These are phyloP conservation scores for Chimonanthus praecox DNA, from an alignment of 164 flowering plant species.

Conservation along the genomic window DNA sequence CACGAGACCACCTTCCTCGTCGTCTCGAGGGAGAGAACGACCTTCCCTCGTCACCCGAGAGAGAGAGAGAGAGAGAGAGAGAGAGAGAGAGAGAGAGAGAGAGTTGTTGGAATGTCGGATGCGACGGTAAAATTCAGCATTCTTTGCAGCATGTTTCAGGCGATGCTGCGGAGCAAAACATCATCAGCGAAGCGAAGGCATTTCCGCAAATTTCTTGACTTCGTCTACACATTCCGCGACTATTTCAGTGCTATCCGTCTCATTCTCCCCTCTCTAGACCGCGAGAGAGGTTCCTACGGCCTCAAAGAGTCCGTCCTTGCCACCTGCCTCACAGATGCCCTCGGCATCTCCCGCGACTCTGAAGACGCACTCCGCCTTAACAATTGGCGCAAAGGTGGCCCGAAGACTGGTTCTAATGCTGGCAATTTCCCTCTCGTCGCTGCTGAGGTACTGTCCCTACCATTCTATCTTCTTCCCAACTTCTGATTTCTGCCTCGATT, in stretches of 20 bases:
- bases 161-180: constrained; percentile 62
- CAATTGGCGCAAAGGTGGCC: constrained; percentile 89
- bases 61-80: background rate
- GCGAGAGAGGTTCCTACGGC: constrained; percentile 86
- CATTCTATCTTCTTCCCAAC: too few species aligned
- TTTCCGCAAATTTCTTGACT: constrained; percentile 79
- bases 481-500: background rate
- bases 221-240: constrained; percentile 50
- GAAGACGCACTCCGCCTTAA: constrained; percentile 70
- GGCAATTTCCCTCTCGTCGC: constrained; percentile 84
- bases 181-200: constrained; percentile 66
- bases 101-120: constrained; percentile 10
- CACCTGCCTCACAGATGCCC: constrained; percentile 71
- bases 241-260: constrained; percentile 70
- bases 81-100: background rate
- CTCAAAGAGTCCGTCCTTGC: constrained; percentile 83
- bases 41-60: background rate
- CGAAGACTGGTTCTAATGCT: constrained; percentile 61
- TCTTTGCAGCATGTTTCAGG: constrained; percentile 61
- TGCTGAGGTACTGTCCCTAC: constrained; percentile 39
- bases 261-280: constrained; percentile 70
- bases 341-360: constrained; percentile 78
- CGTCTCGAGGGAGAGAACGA: too few species aligned
- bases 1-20: too few species aligned
- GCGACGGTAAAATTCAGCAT: constrained; percentile 50